Evolutionary conservation across 257 asterid species (phyloP).

Genomic region (Przewalskia tangutica): DNA sequence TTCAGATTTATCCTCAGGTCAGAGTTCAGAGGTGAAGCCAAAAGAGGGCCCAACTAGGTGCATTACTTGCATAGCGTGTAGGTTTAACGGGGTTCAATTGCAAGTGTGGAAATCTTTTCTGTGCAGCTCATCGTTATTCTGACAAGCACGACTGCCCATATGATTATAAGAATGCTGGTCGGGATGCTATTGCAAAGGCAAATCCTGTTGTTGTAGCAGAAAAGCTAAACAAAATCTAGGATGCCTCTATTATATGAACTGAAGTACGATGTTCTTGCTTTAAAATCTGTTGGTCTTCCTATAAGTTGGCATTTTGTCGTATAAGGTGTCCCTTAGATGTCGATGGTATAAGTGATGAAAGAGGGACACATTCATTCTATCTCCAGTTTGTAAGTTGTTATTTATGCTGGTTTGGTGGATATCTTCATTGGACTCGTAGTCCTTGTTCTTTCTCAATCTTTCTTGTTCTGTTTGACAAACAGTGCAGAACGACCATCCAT

Average conservation of each 20-base stretch:
- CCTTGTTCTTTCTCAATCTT: constrained; percentile 1
- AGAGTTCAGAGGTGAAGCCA: constrained; percentile 23
- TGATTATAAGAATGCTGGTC: constrained; percentile 43
- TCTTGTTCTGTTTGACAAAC: not conserved
- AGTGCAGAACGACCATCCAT: not conserved
- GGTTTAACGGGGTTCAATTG: constrained; percentile 50
- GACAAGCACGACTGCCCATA: constrained; percentile 52
- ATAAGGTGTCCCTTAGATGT: not conserved
- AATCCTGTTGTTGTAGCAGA: constrained; percentile 48
- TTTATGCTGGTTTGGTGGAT: constrained; percentile 2
- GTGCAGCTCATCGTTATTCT: constrained; percentile 47
- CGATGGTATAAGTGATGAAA: not conserved
- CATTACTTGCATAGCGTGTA: constrained; percentile 44
- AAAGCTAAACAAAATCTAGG: constrained; percentile 45
- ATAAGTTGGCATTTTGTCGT: not conserved
- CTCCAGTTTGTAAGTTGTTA: constrained; percentile 4
- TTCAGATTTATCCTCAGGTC: constrained; percentile 9
- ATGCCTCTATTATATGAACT: not conserved
- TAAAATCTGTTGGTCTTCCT: not conserved
- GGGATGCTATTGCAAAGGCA: constrained; percentile 47
- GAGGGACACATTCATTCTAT: not conserved
- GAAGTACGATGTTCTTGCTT: not conserved
- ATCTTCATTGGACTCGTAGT: not conserved
- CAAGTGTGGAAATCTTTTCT: constrained; percentile 44
- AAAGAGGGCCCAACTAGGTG: constrained; percentile 46